Evolutionary conservation across 768 basidiomycete species (phyloP), one percentile per base, ranked within the genome.

Genomic region (Holtermanniella nyarrowii): DNA sequence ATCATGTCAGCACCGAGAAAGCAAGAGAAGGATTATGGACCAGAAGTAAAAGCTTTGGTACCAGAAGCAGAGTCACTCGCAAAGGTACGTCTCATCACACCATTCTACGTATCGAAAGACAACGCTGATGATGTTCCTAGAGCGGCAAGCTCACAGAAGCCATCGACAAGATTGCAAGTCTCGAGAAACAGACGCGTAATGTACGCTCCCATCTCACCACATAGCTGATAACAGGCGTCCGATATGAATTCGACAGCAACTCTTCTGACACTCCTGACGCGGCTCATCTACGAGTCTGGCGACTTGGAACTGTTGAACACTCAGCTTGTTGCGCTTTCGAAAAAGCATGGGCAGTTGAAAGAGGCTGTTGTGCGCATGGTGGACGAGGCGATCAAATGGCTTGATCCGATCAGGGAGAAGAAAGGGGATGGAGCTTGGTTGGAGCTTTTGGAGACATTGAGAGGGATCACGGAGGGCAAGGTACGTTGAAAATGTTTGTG

Each of bases 101-200:
- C 4, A 26, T 3, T n/a, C 39, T 24, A 2, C 26, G n/a, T n/a
- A 12, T 18, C 27, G 46, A 47, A 52, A n/a, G 21, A 45, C 26
- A n/a, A 12, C 37, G 50, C 43, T 49, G 25, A 48, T 48, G 7
- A 1, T 49, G 22, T 31, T 48, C 5, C 5, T 50, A 93, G 90
- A 75, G 82, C 53, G 87, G 85, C 22, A 83, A 82, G 71, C 77
- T 89, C 44, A 81, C 87, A 66, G 85, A 87, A 25, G 88, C 84
- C 21, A 75, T 96, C 26, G 93, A 99, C 73, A 88, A 86, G 75
- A 80, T 97, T 51, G 77, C 90, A 51, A 73, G 75, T 1, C 77
- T 97, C 4, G 95, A 99, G 75, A 97, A 97, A 74, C 91, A 95
- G 71, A 85, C 93, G 2, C 79, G 95, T 76, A 97, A 96, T 75